A percentile compares a stretch with the other conserved stretches of the same genome.
These are phyloP conservation scores for Chrysoporthe deuterocubensis DNA, from an alignment of 2,329 filamentous ascomycete genomes.

Conservation along the genomic window DNA sequence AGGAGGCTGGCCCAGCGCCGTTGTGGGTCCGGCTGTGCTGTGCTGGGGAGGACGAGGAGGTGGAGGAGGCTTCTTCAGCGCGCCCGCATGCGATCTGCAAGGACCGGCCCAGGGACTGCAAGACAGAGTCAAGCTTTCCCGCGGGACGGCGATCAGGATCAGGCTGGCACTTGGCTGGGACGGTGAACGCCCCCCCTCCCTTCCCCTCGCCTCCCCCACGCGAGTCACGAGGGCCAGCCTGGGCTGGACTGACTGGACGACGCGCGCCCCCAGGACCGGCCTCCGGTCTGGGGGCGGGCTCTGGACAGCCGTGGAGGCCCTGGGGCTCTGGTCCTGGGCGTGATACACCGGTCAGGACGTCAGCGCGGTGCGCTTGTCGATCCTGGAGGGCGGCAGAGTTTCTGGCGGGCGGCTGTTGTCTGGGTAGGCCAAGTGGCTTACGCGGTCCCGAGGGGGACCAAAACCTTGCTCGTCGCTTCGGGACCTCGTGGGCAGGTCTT, in stretches of 20 bases:
- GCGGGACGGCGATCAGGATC: slow-evolving; percentile 1
- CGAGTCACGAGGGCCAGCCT: too few species aligned
- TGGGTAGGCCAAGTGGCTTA: neutral
- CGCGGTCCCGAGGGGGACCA: neutral
- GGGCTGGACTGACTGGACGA: neutral
- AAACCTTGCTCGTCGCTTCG: neutral
- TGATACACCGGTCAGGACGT: neutral
- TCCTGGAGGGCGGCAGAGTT: neutral
- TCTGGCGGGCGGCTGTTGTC: neutral
- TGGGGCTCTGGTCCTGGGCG: neutral
- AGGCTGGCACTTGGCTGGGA: neutral
- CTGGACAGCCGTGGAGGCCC: neutral
- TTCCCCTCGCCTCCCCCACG: too few species aligned
- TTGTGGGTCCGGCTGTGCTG: neutral
- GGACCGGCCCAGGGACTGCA: neutral
- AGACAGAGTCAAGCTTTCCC: neutral
- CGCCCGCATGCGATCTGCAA: neutral
- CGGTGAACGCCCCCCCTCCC: neutral
- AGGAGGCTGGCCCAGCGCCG: neutral
- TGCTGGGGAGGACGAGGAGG: neutral
- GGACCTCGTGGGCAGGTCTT: neutral
- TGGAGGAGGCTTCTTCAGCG: neutral
- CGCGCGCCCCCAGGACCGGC: too few species aligned
- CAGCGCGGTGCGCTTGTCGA: neutral
- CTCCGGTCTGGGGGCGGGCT: neutral